phyloP scores from a whole-genome alignment of 768 basidiomycete species.

The Pleurotus tuoliensis region DNA sequence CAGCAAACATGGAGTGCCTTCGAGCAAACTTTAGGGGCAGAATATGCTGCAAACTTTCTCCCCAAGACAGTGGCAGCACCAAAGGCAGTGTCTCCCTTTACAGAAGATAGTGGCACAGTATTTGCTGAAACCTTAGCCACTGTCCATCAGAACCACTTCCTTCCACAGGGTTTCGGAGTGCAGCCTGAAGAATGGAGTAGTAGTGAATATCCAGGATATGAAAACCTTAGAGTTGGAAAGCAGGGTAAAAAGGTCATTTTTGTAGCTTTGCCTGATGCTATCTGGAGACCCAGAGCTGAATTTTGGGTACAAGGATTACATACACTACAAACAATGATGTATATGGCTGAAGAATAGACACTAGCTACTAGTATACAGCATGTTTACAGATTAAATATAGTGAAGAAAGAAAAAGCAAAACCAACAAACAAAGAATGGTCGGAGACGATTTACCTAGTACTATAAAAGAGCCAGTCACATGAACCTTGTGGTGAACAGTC shows the following conservation, averaged over 20 bases:
- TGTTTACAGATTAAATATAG: too few relatives aligned
- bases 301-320: slow-evolving; percentile 10
- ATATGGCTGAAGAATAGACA: too few relatives aligned
- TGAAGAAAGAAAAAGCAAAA: too few relatives aligned
- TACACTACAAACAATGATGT: background rate
- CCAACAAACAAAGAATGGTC: too few relatives aligned
- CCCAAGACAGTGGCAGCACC: background rate
- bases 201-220: slow-evolving; percentile 2
- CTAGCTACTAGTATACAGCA: too few relatives aligned
- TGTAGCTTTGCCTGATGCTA: slow-evolving; percentile 5
- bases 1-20: too few relatives aligned
- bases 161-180: slow-evolving; percentile 12
- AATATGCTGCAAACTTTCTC: too few relatives aligned
- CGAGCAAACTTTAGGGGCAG: too few relatives aligned
- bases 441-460: too few relatives aligned
- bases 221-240: slow-evolving; percentile 8
- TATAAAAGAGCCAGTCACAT: too few relatives aligned
- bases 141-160: background rate
- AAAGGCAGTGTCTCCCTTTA: background rate
- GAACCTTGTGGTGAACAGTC: too few relatives aligned
- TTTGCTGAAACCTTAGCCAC: background rate
- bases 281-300: slow-evolving; percentile 12
- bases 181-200: slow-evolving; percentile 14
- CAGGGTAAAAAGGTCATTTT: background rate
- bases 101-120: background rate